Base-by-base conservation (phyloP, 192 early-diverging fungal genomes). In the Linnemannia exigua region DNA sequence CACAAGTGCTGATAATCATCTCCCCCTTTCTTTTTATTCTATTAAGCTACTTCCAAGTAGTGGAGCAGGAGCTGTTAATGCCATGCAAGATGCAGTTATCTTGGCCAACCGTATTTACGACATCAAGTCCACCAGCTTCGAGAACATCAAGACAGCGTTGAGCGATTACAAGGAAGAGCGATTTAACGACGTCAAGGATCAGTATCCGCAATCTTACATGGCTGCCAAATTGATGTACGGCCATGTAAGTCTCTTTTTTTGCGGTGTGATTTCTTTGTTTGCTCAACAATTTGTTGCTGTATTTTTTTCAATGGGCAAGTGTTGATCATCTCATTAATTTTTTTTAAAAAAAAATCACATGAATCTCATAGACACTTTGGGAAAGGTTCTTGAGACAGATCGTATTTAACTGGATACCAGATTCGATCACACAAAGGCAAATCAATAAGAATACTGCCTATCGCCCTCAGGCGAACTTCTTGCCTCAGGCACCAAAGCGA, bases 21-120 rank as follows among this genome's bases (percentile, higher is more conserved):
- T 68, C 9, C 25, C 38, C 8, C 33, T 3, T 75, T 63, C 22
- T 52, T 38, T 68, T 41, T 66, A 54, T 48, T 20, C 17, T 58
- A 22, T 25, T 12, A 72, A 79, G 71, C 20, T 79, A n/a, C 70
- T 74, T 37, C 78, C 78, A 38, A 73, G 71, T 74, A 51, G 58
- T 36, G 78, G 78, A 17, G 46, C 63, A 73, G 78, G 78, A 16
- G 78, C 78, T 3, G 63, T 73, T 14, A 72, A 48, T 33, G 78
- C 71, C 1, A 50, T 79, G 61, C 78, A 79, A 25, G 78, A 79
- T 46, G 78, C 78, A n/a, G 63, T 79, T 2, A 51, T 73, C n/a
- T 36, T 79, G 2, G 78, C 72, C 0, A 79, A 79, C 47, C 73
- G 78, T 61, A 47, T 79, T 1, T 79, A 79, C 38, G 78, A 79